Evolutionary conservation across 78 protist genomes (phyloP), one percentile per base, ranked within the genome.

Genomic region (Polysphondylium violaceum): DNA sequence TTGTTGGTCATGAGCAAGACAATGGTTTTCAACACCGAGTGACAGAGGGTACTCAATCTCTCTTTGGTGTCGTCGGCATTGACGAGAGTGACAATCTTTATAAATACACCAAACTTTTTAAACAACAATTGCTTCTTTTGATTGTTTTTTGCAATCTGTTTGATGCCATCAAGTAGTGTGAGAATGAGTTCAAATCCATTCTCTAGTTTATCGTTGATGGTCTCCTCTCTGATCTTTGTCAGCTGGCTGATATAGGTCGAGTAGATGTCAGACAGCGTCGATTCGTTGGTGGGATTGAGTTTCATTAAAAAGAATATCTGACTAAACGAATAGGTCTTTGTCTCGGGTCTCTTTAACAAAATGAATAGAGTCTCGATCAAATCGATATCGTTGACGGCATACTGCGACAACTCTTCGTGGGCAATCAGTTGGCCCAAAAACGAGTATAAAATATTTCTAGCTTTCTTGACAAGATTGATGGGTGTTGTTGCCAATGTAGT

Each of bases 91-190:
- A 83, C 79, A 38, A 83, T 83, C 36, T 69, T 69, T 3, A 69
- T 21, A 38, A 83, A 83, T 12, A 69, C 79, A 83, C 71, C 56
- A 83, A 69, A 83, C 77, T 69, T 59, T 69, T 58, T 83, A 5
- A 69, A 83, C 8, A 83, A 23, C 14, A 58, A 47, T 83, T 83
- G 91, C 59, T 83, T 83, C 60, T 83, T 83, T 51, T 77, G 71
- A 83, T 83, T 83, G 0, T 12, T 14, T 69, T 69, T 83, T 12
- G 69, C 60, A 19, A 83, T 74, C 23, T 55, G 72, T 55, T 79
- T 40, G 31, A 83, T 83, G 11, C 91, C 91, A 58, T 67, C 77
- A 43, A 83, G 44, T 50, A 83, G 38, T 56, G 91, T 25, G 8
- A 69, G 31, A 29, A 56, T 69, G 41, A 83, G 56, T n/a, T 83